Base-by-base conservation (phyloP, 805 yeast species). In the Aciculoconidium aculeatum region DNA sequence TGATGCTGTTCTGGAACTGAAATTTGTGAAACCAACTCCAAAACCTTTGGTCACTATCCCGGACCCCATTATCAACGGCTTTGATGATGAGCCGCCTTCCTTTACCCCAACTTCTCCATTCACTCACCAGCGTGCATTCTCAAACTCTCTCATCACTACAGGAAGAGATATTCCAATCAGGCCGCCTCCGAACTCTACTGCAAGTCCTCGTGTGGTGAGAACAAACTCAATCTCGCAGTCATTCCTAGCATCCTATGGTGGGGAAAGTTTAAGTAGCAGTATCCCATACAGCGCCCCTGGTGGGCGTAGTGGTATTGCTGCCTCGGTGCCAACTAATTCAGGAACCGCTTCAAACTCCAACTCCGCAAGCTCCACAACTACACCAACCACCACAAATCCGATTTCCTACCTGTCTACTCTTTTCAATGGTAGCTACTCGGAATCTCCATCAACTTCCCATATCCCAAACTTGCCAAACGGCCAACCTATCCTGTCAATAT, bases 201-300 rank as follows among this genome's bases (percentile, higher is more conserved):
- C 51, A 14, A 55, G 65, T 36, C 65, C 75, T 41, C 37, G 79
- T 61, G 29, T 58, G 17, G 59, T 53, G 22, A 42, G 67, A 20
- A 58, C 61, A 21, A 57, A 58, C 37, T 62, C 68, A 7, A 47
- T 58, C 16, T 49, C 62, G 6, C 68, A 64, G 39, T 59, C 65
- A 12, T 63, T 61, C 34, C 44, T 52, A 28, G 47, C 55, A 29
- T 39, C 45, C 14, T 53, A 55, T 36, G 57, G 57, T 15, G 43
- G 50, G 21, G 70, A 65, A 35, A 58, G 64, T 35, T 59, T 79
- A 40, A 72, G 82, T 4, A 61, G 75, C 14, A 65, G 75, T 21
- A 79, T 80, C 28, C 87, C 87, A 1, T 80, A 79, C 51, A 66
- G 80, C 6, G 85, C 77, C 2, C 87, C 87, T 1, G 83, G 83